Evolutionary conservation across 345 rosid genomes (phyloP).

Genomic region (Arabidopsis arenosa): DNA sequence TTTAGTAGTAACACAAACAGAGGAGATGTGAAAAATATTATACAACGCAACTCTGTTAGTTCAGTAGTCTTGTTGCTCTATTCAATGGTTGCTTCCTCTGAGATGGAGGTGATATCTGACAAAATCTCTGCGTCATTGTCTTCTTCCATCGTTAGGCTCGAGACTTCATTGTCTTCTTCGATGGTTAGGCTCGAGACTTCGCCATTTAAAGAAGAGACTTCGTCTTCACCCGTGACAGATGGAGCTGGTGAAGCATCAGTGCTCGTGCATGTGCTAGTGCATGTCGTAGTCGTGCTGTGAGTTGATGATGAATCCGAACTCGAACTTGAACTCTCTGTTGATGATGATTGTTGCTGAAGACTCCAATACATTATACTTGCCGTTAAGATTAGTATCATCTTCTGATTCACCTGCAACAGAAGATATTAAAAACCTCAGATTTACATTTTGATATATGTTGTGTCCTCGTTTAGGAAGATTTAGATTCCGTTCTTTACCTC

Average conservation of each 20-base stretch:
- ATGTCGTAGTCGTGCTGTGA: slow-evolving; percentile 48
- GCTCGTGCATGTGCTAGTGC: slow-evolving; percentile 28
- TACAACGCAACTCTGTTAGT: slow-evolving; percentile 38
- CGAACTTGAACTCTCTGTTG: slow-evolving; percentile 47
- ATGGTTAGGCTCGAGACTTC: slow-evolving; percentile 62
- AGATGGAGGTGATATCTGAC: slow-evolving; percentile 62
- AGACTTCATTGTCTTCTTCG: slow-evolving; percentile 19
- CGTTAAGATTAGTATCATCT: slow-evolving; percentile 87
- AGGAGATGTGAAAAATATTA: slow-evolving; percentile 30
- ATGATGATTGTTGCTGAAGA: slow-evolving; percentile 59
- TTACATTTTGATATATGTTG: background rate
- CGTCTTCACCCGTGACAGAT: slow-evolving; percentile 80
- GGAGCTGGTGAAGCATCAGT: slow-evolving; percentile 78
- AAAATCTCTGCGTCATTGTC: slow-evolving; percentile 45
- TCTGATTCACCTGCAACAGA: slow-evolving; percentile 86
- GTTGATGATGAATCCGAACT: slow-evolving; percentile 59
- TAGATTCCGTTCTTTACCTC: slow-evolving; percentile 59
- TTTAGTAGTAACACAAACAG: slow-evolving; percentile 30
- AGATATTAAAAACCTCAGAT: background rate
- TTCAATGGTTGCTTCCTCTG: slow-evolving; percentile 52
- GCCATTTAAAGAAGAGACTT: slow-evolving; percentile 63
- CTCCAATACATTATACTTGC: slow-evolving; percentile 98
- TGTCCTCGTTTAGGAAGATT: background rate
- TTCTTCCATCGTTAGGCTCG: slow-evolving; percentile 55
- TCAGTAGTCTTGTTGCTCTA: slow-evolving; percentile 23